phyloP scores from a whole-genome alignment of 2,329 filamentous ascomycete genomes.

The Colletotrichum sp. region DNA sequence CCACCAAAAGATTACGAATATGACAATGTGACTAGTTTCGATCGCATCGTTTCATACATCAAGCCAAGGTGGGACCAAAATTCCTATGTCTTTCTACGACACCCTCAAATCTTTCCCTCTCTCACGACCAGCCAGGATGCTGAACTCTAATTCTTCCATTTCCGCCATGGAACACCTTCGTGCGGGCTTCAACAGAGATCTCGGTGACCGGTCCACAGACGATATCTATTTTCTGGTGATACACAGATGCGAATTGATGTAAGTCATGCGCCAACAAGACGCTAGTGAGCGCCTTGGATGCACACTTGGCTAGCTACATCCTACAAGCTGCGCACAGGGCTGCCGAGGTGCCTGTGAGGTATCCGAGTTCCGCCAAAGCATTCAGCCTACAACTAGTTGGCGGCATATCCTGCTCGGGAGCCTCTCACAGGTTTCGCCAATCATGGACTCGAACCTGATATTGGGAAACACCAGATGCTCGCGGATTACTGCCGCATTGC shows the following conservation, averaged over 20 bases:
- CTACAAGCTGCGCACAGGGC: not conserved
- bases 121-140: not conserved
- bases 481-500: not conserved
- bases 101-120: not conserved
- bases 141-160: not conserved
- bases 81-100: not conserved
- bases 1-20: not conserved
- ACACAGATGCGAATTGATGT: not conserved
- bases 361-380: not conserved
- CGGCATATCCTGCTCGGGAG: not conserved
- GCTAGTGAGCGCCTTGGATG: slow-evolving; percentile 9
- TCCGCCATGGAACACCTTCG: not conserved
- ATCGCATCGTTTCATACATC: not conserved
- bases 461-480: not conserved
- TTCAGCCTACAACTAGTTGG: not conserved
- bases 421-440: not conserved
- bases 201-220: not conserved
- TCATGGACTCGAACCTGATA: not conserved
- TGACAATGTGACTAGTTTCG: not conserved
- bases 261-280: not conserved
- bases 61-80: not conserved
- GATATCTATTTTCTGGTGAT: not conserved
- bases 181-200: not conserved
- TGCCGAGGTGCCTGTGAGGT: not conserved
- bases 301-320: not conserved